Evolutionary conservation across 106 monocot genomes (phyloP), one percentile per base, ranked within the genome.

Genomic region (Acanthochlamys bracteata): DNA sequence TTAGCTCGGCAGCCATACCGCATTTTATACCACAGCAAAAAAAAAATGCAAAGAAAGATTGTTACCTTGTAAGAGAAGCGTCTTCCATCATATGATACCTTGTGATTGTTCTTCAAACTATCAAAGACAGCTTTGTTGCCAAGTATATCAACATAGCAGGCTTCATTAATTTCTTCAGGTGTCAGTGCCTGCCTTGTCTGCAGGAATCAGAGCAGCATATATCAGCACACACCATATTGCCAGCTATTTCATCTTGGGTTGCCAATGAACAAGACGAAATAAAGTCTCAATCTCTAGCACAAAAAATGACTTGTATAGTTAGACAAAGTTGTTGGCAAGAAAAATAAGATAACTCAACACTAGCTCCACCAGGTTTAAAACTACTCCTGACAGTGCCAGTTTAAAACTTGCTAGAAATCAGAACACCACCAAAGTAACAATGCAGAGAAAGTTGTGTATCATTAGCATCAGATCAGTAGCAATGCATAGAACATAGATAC

Each of bases 1-100:
- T n/a, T n/a, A n/a, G n/a, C n/a, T n/a, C n/a, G n/a, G n/a, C n/a
- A n/a, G n/a, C n/a, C n/a, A n/a, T n/a, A n/a, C n/a, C n/a, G n/a
- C n/a, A n/a, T n/a, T n/a, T n/a, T n/a, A n/a, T n/a, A n/a, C n/a
- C n/a, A n/a, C n/a, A n/a, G n/a, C 43, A 45, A 9, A 45, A 45
- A 9, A 13, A 45, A 45, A 45, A 45, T 45, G 43, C 10, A 13
- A 45, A 45, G 49, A 12, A 49, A 49, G 2, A 17, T 49, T 49
- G 20, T 69, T 79, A 92, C 94, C 94, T 90, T 95, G 73, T 90
- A 95, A 39, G 94, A 79, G 60, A 87, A 95, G 20, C 82, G 75
- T 20, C 66, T 81, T 46, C 94, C 90, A 80, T 95, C 90, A 65
- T 86, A 95, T 43, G 46, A 43, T 23, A 95, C 94, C 86, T 95